phyloP scores from a whole-genome alignment of 2,329 filamentous ascomycete genomes.

The Paraphoma chrysanthemicola region DNA sequence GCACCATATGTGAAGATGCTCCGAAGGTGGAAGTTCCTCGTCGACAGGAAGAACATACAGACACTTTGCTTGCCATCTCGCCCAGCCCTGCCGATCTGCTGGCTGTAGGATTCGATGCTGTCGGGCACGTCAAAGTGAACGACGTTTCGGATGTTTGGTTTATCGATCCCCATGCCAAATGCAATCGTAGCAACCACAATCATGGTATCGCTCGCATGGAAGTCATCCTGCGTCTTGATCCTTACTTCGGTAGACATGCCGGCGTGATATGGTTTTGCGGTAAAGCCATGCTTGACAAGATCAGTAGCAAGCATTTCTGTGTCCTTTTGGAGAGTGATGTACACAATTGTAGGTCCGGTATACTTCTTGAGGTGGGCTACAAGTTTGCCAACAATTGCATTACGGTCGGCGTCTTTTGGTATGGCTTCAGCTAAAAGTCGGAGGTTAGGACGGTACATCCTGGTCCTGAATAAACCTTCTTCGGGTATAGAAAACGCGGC shows the following conservation, averaged over 20 bases:
- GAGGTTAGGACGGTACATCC: constrained; percentile 66
- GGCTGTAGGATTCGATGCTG: constrained; percentile 94
- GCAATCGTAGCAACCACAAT: constrained; percentile 97
- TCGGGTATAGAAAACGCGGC: constrained; percentile 88
- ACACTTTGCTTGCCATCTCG: constrained; percentile 76
- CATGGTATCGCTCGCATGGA: constrained; percentile 78
- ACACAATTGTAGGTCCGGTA: constrained; percentile 65
- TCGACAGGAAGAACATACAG: constrained; percentile 66
- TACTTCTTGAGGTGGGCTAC: constrained; percentile 59
- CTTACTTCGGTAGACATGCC: constrained; percentile 72
- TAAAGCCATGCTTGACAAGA: constrained; percentile 69
- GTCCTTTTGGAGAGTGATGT: constrained; percentile 65
- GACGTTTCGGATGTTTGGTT: constrained; percentile 92
- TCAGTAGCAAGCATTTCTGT: constrained; percentile 69
- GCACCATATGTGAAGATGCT: constrained; percentile 68
- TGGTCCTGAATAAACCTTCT: constrained; percentile 63
- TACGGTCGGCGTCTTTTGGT: constrained; percentile 68
- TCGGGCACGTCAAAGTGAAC: constrained; percentile 92
- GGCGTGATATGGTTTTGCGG: constrained; percentile 84
- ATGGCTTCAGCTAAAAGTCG: constrained; percentile 63
- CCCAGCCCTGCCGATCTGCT: constrained; percentile 93
- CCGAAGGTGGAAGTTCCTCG: constrained; percentile 63
- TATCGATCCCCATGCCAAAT: constrained; percentile 99
- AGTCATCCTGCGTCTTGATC: constrained; percentile 72
- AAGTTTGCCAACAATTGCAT: constrained; percentile 70